A percentile compares a stretch with the other conserved stretches of the same genome.
Conservation (phyloP, 2,329 filamentous ascomycete species). For the Albophoma yamanashiensis region DNA sequence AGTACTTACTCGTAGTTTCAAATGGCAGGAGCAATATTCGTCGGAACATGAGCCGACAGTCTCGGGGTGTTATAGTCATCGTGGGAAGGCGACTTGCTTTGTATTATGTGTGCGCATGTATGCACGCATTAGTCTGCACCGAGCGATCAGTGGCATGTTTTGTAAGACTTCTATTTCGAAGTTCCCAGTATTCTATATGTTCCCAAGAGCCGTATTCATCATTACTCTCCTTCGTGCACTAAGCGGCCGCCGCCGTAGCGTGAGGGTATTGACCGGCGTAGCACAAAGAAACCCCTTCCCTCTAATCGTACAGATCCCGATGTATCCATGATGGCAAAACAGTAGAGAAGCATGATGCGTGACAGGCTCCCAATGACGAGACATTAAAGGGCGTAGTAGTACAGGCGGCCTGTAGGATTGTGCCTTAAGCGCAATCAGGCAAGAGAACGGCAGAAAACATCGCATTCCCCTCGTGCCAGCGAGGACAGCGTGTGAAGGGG, state of each 20-base stretch:
- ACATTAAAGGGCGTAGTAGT: constrained; percentile 2
- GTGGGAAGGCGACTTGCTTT: background rate
- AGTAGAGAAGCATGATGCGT: background rate
- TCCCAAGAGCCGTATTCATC: constrained; percentile 1
- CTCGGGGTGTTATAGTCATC: background rate
- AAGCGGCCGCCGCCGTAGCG: constrained; percentile 7
- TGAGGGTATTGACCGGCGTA: constrained; percentile 15
- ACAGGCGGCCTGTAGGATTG: background rate
- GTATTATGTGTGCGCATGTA: background rate
- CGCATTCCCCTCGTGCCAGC: constrained; percentile 11
- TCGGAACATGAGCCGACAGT: background rate
- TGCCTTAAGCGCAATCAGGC: background rate
- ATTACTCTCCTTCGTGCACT: constrained; percentile 3
- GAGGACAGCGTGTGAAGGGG: constrained; percentile 6
- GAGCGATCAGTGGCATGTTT: constrained; percentile 6
- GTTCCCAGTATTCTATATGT: background rate
- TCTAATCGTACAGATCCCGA: constrained; percentile 17
- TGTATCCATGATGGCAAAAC: constrained; percentile 4
- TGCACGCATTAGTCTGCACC: constrained; percentile 2
- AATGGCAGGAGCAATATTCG: background rate
- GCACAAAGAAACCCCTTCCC: constrained; percentile 8
- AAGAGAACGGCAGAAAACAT: background rate
- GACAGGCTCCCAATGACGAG: background rate
- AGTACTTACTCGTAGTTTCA: background rate
- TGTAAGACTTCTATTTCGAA: constrained; percentile 4